These are phyloP conservation scores for Lasiosphaeria miniovina DNA, from an alignment of 495 filamentous ascomycete species.

Conservation along the genomic window DNA sequence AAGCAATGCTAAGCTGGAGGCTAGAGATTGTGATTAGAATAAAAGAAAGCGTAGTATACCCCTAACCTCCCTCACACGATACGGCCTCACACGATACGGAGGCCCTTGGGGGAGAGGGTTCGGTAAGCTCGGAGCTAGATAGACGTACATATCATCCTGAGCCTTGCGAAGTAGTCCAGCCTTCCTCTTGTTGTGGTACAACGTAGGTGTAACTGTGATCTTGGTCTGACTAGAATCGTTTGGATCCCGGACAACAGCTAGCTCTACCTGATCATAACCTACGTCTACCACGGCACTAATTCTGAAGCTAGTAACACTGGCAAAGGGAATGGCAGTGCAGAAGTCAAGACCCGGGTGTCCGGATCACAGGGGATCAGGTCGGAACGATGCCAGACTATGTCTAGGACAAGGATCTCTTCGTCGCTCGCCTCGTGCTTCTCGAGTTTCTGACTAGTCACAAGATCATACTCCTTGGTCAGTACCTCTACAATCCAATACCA, in stretches of 20 bases:
- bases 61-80: background rate
- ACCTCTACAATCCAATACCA: background rate
- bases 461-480: background rate
- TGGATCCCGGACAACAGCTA: background rate
- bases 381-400: background rate
- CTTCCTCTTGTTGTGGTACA: background rate
- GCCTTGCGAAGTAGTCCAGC: background rate
- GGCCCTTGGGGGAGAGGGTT: background rate
- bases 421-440: background rate
- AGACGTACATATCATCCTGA: conserved; percentile 1
- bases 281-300: background rate
- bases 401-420: conserved; percentile 2
- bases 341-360: conserved; percentile 1
- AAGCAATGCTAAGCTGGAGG: background rate
- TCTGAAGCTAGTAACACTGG: background rate
- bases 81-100: background rate
- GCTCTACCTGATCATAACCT: conserved; percentile 2
- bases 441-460: background rate
- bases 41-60: conserved; percentile 1
- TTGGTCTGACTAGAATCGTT: conserved; percentile 1
- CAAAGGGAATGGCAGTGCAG: background rate
- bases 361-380: conserved; percentile 1
- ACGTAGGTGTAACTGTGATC: background rate
- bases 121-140: background rate
- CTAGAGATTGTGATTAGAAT: background rate